A percentile compares a stretch with the other conserved stretches of the same genome.
Conservation (phyloP, 768 basidiomycete genomes). For the Boletus coccyginus region DNA sequence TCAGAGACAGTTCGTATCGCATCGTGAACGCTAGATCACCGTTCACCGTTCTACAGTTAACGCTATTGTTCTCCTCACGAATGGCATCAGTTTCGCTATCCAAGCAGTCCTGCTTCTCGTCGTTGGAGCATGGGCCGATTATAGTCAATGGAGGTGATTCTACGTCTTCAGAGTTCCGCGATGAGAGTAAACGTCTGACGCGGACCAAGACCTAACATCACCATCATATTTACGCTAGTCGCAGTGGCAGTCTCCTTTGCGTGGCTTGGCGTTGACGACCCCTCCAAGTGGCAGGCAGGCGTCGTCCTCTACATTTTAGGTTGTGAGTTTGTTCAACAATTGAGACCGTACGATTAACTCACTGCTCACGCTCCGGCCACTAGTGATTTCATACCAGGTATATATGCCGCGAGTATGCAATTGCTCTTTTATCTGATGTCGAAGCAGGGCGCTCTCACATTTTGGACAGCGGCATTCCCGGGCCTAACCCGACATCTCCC, state of each 20-base stretch:
- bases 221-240: conserved; percentile 67
- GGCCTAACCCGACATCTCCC: conserved; percentile 69
- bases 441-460: conserved; percentile 61
- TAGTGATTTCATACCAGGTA: conserved; percentile 74
- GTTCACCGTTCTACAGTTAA: conserved; percentile 48
- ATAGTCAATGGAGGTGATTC: conserved; percentile 69
- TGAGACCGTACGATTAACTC: background rate
- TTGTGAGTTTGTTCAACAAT: conserved; percentile 37
- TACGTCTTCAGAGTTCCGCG: background rate
- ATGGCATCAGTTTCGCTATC: conserved; percentile 76
- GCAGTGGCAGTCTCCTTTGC: conserved; percentile 69
- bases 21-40: background rate
- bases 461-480: conserved; percentile 84
- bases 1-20: conserved; percentile 53
- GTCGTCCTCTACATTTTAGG: conserved; percentile 63
- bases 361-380: background rate
- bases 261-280: conserved; percentile 71
- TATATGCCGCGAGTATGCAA: background rate
- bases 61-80: conserved; percentile 74
- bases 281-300: conserved; percentile 61
- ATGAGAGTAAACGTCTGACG: background rate
- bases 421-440: background rate
- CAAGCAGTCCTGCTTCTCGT: conserved; percentile 64
- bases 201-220: conserved; percentile 62
- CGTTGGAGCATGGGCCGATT: conserved; percentile 80